Conservation (phyloP, 2,329 filamentous ascomycete species). For the Endocalyx cinctus region DNA sequence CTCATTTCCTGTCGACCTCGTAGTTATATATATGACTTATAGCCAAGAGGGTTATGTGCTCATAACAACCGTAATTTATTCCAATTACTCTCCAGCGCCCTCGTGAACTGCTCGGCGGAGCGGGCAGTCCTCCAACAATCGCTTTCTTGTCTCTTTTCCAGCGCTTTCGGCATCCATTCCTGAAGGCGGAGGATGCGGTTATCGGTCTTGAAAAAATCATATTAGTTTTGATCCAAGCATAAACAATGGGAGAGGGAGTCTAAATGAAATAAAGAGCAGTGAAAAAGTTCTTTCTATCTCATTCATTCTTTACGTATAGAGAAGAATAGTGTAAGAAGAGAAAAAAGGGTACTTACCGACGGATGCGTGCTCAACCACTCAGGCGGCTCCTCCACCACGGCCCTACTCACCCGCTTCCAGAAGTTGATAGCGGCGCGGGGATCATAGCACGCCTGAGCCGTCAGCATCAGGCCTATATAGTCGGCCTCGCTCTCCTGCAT, state of each 20-base stretch:
- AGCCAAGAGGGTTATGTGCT: too few relatives aligned
- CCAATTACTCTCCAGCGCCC: slow-evolving; percentile 42
- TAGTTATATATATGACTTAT: too few relatives aligned
- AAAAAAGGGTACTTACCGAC: slow-evolving; percentile 44
- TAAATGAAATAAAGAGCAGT: too few relatives aligned
- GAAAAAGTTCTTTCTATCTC: too few relatives aligned
- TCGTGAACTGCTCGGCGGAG: slow-evolving; percentile 50
- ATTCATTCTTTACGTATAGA: background rate
- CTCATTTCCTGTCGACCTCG: too few relatives aligned
- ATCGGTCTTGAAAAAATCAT: slow-evolving; percentile 42
- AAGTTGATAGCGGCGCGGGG: slow-evolving; percentile 62
- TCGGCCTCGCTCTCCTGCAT: slow-evolving; percentile 75
- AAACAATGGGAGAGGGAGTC: too few relatives aligned
- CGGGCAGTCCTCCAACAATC: slow-evolving; percentile 48
- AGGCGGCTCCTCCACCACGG: slow-evolving; percentile 47
- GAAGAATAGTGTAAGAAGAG: background rate
- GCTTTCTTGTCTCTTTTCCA: slow-evolving; percentile 49
- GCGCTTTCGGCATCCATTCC: slow-evolving; percentile 56
- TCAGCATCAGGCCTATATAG: slow-evolving; percentile 77
- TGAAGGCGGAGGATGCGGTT: slow-evolving; percentile 61
- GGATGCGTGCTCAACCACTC: slow-evolving; percentile 77
- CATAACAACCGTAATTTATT: too few relatives aligned
- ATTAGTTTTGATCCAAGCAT: too few relatives aligned
- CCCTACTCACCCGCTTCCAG: slow-evolving; percentile 61
- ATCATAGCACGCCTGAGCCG: slow-evolving; percentile 75